Evolutionary conservation across 139 green algal genomes (phyloP).

Genomic region (Trebouxia sp.): DNA sequence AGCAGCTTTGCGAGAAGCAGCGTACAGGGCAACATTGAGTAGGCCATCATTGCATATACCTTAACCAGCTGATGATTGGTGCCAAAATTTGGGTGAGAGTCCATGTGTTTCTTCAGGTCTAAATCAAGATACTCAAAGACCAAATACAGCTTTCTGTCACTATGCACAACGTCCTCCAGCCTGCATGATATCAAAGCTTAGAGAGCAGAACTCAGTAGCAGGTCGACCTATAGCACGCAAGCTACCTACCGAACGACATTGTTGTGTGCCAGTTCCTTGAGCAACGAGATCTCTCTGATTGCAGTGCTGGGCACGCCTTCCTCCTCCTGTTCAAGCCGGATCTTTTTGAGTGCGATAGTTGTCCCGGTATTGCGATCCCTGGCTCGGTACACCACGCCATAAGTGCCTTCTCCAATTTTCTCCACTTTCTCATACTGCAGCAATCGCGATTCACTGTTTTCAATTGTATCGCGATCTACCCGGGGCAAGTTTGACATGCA

Average conservation of each 20-base stretch:
- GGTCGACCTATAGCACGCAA: too few species aligned
- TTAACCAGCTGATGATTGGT: constrained; percentile 70
- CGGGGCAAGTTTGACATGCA: too few species aligned
- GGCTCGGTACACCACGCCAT: constrained; percentile 97
- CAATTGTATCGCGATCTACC: not conserved
- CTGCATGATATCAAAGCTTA: not conserved
- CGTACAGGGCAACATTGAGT: not conserved
- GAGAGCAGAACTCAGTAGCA: too few species aligned
- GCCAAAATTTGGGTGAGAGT: constrained; percentile 73
- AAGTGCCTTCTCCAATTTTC: constrained; percentile 96
- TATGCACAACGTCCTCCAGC: constrained; percentile 39
- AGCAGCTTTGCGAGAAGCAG: not conserved
- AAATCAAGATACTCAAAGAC: constrained; percentile 97
- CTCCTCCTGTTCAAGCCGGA: constrained; percentile 94
- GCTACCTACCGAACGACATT: constrained; percentile 71
- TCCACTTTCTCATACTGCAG: constrained; percentile 92
- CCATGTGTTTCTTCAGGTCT: constrained; percentile 99
- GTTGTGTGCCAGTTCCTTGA: constrained; percentile 91
- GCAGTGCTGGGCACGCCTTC: constrained; percentile 97
- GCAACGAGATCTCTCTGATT: constrained; percentile 94
- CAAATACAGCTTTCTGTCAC: constrained; percentile 36
- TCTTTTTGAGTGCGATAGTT: constrained; percentile 97
- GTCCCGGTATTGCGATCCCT: not conserved
- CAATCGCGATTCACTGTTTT: not conserved
- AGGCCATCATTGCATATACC: constrained; percentile 35